phyloP scores from a whole-genome alignment of 805 yeast species.

The Candida rishiriensis region DNA sequence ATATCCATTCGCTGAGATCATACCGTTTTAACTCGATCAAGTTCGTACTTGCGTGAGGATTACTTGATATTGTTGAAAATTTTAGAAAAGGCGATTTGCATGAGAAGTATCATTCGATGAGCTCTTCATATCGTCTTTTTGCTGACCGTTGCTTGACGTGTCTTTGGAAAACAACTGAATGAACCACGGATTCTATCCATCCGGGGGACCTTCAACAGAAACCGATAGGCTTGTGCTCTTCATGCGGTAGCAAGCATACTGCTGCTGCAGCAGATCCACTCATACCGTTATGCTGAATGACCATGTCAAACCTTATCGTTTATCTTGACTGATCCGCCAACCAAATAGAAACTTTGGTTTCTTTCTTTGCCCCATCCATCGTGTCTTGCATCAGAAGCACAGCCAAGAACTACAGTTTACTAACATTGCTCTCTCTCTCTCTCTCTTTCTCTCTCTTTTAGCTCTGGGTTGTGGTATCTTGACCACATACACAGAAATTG shows the following conservation, averaged over 20 bases:
- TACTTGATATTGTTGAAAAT: slow-evolving; percentile 35
- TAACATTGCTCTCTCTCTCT: slow-evolving; percentile 5
- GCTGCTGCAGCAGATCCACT: no score
- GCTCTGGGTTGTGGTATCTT: slow-evolving; percentile 89
- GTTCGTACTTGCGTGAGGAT: slow-evolving; percentile 82
- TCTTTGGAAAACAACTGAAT: neutral
- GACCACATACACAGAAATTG: slow-evolving; percentile 82
- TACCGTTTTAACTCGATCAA: slow-evolving; percentile 80
- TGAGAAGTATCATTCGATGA: no score
- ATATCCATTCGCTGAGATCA: slow-evolving; percentile 51
- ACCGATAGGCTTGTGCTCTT: no score
- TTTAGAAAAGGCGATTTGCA: neutral
- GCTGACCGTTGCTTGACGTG: neutral
- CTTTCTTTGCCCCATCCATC: no score
- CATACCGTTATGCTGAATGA: no score
- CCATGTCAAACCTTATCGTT: no score
- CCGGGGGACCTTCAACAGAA: no score
- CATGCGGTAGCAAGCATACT: no score
- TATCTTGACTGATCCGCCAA: no score
- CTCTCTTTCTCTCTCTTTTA: slow-evolving; percentile 22
- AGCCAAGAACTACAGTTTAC: neutral
- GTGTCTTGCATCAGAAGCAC: no score
- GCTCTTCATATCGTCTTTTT: neutral
- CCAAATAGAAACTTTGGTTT: no score
- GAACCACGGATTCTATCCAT: no score